Evolutionary conservation across 139 green algal species (phyloP), one percentile per base, ranked within the genome.

Genomic region (Coelastrella sp.): DNA sequence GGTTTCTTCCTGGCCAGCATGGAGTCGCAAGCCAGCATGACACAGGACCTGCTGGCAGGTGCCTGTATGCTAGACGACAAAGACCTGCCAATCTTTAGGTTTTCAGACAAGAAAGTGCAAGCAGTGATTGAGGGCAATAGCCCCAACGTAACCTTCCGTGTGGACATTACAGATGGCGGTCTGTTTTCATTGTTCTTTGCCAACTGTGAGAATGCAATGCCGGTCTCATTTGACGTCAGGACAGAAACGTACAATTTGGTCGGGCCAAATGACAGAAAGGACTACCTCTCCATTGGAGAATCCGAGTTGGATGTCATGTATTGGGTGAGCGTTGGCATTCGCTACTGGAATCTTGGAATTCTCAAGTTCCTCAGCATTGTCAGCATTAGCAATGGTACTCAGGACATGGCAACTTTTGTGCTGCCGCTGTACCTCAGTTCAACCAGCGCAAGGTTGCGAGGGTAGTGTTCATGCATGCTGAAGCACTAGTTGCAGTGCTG

Each of bases 201-300:
- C 22, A 99, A 99, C 89, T 99, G 98, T 88, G 93, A 98, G 81
- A 5, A 66, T 5, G 54, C 94, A 77, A 94, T 92, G 7, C 95
- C 94, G 0, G 94, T 99, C 4, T 97, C 95, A 14, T 98, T 99
- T 59, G 83, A 95, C 17, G 84, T 97, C 5, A 54, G 80, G 4
- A 89, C 97, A 14, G 85, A 89, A 14, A 84, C 97, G 77, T 98
- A 97, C 94, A 98, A 98, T 73, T 56, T 92, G 3, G 73, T 89
- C 3, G 56, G 78, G 17, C 60, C 74, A 4, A 17, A 76, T 54
- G 88, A 81, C 22, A 13, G 73, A 19, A 74, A 60, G 6, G 71
- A 99, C 91, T 99, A 98, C 91, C 94, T 99, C 71, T 96, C 97
- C 3, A 92, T 98, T 7, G 98, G 98, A 7, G 96, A 99, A 74